Base-by-base conservation (phyloP, 257 asterid species). In the Nicotiana knightiana region DNA sequence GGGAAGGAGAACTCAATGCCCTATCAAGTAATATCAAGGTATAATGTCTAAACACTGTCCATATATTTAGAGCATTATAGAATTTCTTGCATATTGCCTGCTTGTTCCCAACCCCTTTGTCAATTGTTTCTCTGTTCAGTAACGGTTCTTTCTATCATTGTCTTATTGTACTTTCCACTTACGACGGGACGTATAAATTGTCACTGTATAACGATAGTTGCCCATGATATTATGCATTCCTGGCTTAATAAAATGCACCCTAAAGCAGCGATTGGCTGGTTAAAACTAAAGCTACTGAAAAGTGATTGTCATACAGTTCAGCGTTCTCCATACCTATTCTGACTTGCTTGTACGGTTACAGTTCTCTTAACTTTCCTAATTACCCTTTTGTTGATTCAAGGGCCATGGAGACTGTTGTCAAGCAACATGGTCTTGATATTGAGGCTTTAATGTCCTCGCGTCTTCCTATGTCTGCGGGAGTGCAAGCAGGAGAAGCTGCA, bases 371-470 rank as follows among this genome's bases (percentile, higher is more conserved):
- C 35, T 53, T 46, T 4, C 48, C 35, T 32, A 26, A 63, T 53
- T 12, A 65, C 28, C 83, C 53, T 73, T 79, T 68, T 79, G 70
- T 70, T 79, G 55, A 81, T 86, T 84, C 86, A 83, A 96, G 99
- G 97, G 99, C 99, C 61, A 96, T 96, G 99, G 98, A 96, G 89
- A 96, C 99, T 83, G 98, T 96, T 63, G 91, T 96, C 84, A 94
- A 93, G 84, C 97, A 96, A 83, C 91, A 96, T 88, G 93, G 91
- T 87, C 97, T 96, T 81, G 99, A 96, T 80, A 92, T 94, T 82
- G 98, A 94, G 86, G 89, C 94, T 76, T 89, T 96, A 80, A 88
- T 94, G 96, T 88, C 98, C 51, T 89, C 98, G 16, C 97, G 97
- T 68, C 89, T 87, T 86, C 95, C 99, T 18, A 54, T 87, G 86